Evolutionary conservation across 306 rosid genomes (phyloP).

Genomic region (Cicer pinnatifidum): DNA sequence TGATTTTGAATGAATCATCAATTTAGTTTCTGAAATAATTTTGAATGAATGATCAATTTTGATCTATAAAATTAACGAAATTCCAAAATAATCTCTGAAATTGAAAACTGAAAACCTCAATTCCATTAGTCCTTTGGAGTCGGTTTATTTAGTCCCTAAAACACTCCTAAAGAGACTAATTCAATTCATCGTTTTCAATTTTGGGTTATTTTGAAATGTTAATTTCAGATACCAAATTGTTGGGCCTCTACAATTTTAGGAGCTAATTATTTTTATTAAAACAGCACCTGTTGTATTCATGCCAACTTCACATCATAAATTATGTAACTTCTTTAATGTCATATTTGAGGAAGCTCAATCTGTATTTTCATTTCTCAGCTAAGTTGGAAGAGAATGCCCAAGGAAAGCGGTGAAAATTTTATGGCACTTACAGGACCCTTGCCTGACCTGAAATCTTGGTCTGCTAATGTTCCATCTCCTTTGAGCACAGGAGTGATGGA

Average conservation of each 20-base stretch:
- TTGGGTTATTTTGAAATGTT: background rate
- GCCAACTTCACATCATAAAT: background rate
- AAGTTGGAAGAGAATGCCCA: slow-evolving; percentile 80
- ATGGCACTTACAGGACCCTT: slow-evolving; percentile 85
- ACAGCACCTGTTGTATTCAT: background rate
- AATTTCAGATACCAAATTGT: background rate
- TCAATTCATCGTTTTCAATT: background rate
- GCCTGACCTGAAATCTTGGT: slow-evolving; percentile 78
- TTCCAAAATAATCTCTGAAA: background rate
- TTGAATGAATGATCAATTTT: background rate
- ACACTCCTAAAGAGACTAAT: too few species aligned
- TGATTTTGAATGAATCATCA: too few species aligned
- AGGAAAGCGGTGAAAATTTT: slow-evolving; percentile 66
- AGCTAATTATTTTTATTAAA: background rate
- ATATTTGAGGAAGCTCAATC: slow-evolving; percentile 39
- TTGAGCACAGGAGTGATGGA: slow-evolving; percentile 61
- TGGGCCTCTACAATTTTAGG: background rate
- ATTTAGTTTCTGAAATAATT: too few species aligned
- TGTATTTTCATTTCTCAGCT: slow-evolving; percentile 60
- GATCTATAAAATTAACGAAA: background rate
- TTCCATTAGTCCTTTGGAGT: too few species aligned
- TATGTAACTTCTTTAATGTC: background rate
- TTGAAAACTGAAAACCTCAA: background rate
- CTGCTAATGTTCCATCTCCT: slow-evolving; percentile 66
- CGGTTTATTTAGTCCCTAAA: too few species aligned